These are phyloP conservation scores for Jaltomata sinuosa DNA, from an alignment of 257 asterid species.

Conservation along the genomic window DNA sequence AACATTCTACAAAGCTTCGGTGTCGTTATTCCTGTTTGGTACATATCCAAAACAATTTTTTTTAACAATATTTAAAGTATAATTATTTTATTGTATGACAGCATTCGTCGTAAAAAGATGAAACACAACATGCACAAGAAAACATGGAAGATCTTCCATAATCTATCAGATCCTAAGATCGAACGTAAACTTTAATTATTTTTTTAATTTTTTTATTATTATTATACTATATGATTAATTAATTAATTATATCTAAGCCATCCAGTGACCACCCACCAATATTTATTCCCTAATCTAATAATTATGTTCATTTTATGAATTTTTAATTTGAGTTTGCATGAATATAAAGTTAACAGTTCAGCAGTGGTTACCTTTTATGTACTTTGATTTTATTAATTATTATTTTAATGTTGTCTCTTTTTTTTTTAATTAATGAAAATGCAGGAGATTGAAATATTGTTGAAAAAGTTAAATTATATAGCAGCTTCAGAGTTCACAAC, in stretches of 20 bases:
- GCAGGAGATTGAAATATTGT: constrained; percentile 48
- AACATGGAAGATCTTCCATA: constrained; percentile 27
- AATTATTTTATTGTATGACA: constrained; percentile 5
- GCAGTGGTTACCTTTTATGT: neutral
- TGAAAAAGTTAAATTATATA: constrained; percentile 42
- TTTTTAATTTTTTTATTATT: neutral
- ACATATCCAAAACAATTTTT: neutral
- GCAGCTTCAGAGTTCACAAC: constrained; percentile 55
- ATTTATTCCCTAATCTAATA: constrained; percentile 1
- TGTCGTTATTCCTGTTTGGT: constrained; percentile 13
- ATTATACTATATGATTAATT: neutral
- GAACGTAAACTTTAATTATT: constrained; percentile 7
- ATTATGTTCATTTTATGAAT: neutral
- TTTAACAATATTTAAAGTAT: neutral
- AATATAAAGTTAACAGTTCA: neutral
- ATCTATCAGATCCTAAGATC: constrained; percentile 11
- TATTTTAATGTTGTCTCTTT: neutral
- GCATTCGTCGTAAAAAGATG: constrained; percentile 17
- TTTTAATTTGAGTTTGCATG: constrained; percentile 1
- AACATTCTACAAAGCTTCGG: constrained; percentile 27
- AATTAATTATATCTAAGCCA: constrained; percentile 4
- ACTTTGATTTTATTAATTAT: neutral
- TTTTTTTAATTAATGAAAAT: neutral
- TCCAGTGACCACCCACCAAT: constrained; percentile 13
- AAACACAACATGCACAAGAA: constrained; percentile 24